These are phyloP conservation scores for Fonsecaea multimorphosa DNA, from an alignment of 2,329 filamentous ascomycete genomes.

Conservation along the genomic window DNA sequence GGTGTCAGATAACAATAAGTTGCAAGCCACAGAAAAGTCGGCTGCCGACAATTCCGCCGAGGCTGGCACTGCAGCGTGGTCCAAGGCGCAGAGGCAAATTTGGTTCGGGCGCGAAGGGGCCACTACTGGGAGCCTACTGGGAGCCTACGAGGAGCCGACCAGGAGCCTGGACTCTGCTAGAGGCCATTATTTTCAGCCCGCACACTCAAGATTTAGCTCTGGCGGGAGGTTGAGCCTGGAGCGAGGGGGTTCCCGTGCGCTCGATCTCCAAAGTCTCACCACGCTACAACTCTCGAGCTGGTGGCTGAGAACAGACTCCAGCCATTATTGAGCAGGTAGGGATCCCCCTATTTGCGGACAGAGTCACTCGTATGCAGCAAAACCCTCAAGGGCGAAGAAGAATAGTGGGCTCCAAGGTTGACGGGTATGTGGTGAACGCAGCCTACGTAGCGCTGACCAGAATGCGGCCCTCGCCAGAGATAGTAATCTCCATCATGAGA, in stretches of 20 bases:
- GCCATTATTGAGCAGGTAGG: not conserved
- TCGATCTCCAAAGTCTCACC: conserved; percentile 5
- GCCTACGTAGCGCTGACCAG: conserved; percentile 33
- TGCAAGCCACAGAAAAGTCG: conserved; percentile 34
- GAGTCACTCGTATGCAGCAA: not conserved
- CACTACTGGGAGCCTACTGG: conserved; percentile 13
- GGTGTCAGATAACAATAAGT: conserved; percentile 25
- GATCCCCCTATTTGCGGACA: not conserved
- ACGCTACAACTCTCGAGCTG: conserved; percentile 1
- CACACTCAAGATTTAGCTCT: not conserved
- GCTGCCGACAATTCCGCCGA: conserved; percentile 35
- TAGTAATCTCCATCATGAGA: conserved; percentile 22
- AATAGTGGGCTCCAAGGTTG: conserved; percentile 4
- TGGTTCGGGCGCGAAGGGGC: conserved; percentile 14
- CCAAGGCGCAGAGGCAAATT: conserved; percentile 29
- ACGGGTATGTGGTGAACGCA: conserved; percentile 3
- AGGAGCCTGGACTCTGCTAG: too few species aligned
- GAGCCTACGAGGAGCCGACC: too few species aligned
- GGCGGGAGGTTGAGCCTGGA: not conserved
- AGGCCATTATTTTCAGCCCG: conserved; percentile 1
- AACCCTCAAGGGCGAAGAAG: not conserved
- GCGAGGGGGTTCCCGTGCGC: not conserved
- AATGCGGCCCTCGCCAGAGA: conserved; percentile 26
- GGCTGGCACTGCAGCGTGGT: conserved; percentile 29
- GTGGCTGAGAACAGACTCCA: conserved; percentile 10